Evolutionary conservation across 2,329 filamentous ascomycete genomes (phyloP).

Genomic region (Ciborinia camelliae): DNA sequence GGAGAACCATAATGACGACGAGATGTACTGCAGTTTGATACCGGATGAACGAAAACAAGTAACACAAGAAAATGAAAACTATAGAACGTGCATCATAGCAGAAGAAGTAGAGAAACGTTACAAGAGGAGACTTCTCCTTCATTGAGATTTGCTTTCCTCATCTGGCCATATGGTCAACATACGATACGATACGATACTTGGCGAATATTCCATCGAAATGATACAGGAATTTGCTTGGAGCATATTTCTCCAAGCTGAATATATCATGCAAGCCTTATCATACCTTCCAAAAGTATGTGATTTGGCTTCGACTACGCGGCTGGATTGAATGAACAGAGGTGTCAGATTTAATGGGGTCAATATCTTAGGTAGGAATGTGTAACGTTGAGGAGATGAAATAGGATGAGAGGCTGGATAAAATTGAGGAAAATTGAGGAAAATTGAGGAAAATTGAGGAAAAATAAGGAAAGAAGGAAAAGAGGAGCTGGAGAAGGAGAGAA

Average conservation of each 20-base stretch:
- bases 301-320: background rate
- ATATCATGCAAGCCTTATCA: constrained; percentile 8
- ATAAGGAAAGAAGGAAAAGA: background rate
- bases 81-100: constrained; percentile 1
- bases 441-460: background rate
- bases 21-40: background rate
- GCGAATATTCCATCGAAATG: background rate
- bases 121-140: constrained; percentile 11
- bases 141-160: background rate
- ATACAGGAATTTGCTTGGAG: background rate
- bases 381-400: background rate
- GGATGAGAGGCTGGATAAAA: background rate
- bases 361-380: background rate
- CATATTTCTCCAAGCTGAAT: background rate
- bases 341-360: background rate
- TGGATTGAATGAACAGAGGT: background rate
- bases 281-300: constrained; percentile 11
- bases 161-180: background rate
- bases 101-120: constrained; percentile 12
- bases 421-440: background rate
- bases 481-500: background rate
- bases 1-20: constrained; percentile 2
- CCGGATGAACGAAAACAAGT: background rate
- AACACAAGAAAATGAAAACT: background rate
- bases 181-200: constrained; percentile 3